Evolutionary conservation across 2,329 filamentous ascomycete genomes (phyloP).

Genomic region (Curvularia eragrostidis): DNA sequence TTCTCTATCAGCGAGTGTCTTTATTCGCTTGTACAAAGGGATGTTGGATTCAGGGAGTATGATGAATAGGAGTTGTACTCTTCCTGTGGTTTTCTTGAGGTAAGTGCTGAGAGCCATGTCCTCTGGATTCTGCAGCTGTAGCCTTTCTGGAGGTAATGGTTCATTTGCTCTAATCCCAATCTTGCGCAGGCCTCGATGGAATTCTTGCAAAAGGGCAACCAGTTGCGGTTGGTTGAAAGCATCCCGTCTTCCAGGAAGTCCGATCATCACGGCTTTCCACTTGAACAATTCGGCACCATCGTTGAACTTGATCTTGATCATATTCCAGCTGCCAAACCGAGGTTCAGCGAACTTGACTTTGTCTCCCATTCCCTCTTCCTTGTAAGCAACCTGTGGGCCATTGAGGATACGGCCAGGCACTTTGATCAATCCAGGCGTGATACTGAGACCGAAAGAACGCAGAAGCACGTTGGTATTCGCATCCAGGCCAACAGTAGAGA

Average conservation of each 20-base stretch:
- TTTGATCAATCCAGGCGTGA: slow-evolving; percentile 68
- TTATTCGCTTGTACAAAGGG: slow-evolving; percentile 33
- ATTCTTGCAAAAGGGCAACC: slow-evolving; percentile 14
- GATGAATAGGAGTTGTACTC: slow-evolving; percentile 24
- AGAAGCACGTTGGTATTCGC: slow-evolving; percentile 21
- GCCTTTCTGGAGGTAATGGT: slow-evolving; percentile 9
- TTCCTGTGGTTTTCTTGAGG: slow-evolving; percentile 8
- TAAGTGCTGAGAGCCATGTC: slow-evolving; percentile 6
- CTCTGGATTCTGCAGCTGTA: slow-evolving; percentile 14
- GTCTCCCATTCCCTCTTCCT: slow-evolving; percentile 2
- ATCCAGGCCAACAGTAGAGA: slow-evolving; percentile 26
- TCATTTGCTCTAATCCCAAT: slow-evolving; percentile 20
- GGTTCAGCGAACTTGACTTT: slow-evolving; percentile 40
- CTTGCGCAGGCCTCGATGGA: slow-evolving; percentile 15
- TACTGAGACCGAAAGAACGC: slow-evolving; percentile 65
- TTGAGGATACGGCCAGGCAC: slow-evolving; percentile 72
- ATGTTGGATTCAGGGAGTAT: slow-evolving; percentile 27
- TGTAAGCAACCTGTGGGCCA: slow-evolving; percentile 67
- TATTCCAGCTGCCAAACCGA: slow-evolving; percentile 64
- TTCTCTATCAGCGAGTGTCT: slow-evolving; percentile 28
- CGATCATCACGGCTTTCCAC: slow-evolving; percentile 26
- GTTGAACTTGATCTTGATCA: slow-evolving; percentile 31
- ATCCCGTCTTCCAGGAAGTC: slow-evolving; percentile 10
- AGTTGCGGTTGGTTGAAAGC: slow-evolving; percentile 13
- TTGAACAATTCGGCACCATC: slow-evolving; percentile 10